Conservation (phyloP, 192 early-diverging fungal genomes). For the Haplosporangium gracile region DNA sequence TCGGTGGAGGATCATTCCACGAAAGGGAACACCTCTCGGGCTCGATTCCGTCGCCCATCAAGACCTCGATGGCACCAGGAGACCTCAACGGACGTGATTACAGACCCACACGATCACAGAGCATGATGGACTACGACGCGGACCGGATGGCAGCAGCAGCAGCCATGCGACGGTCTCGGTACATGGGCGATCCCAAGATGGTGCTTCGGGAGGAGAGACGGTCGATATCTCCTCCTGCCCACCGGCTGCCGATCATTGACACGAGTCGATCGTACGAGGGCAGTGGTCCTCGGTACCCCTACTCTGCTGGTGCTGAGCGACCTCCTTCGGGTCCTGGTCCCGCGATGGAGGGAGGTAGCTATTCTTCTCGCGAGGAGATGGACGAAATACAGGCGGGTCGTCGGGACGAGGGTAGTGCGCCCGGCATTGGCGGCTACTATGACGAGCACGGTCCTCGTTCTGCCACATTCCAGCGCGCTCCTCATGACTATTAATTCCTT, state of each 20-base stretch:
- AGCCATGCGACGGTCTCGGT: slow-evolving; percentile 12
- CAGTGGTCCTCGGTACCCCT: slow-evolving; percentile 7
- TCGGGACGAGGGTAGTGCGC: slow-evolving; percentile 19
- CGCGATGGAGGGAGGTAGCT: neutral
- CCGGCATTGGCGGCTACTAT: slow-evolving; percentile 2
- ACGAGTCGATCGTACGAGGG: slow-evolving; percentile 15
- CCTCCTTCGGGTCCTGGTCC: neutral
- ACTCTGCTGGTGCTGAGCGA: slow-evolving; percentile 4
- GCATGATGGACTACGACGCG: slow-evolving; percentile 27
- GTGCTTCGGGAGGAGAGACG: slow-evolving; percentile 15
- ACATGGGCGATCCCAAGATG: slow-evolving; percentile 16
- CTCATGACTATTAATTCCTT: neutral
- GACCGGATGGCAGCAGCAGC: slow-evolving; percentile 9
- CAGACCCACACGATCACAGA: slow-evolving; percentile 22
- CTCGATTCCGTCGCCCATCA: neutral
- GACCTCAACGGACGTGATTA: slow-evolving; percentile 18
- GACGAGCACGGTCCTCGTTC: slow-evolving; percentile 18
- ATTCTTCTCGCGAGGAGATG: slow-evolving; percentile 12
- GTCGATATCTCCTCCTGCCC: slow-evolving; percentile 24
- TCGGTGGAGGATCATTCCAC: slow-evolving; percentile 11
- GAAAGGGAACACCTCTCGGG: slow-evolving; percentile 5
- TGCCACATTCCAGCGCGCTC: neutral
- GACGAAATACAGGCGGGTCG: slow-evolving; percentile 18
- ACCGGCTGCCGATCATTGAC: neutral
- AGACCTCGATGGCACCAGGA: slow-evolving; percentile 1